Conservation (phyloP, 768 basidiomycete genomes). For the Suillus plorans region DNA sequence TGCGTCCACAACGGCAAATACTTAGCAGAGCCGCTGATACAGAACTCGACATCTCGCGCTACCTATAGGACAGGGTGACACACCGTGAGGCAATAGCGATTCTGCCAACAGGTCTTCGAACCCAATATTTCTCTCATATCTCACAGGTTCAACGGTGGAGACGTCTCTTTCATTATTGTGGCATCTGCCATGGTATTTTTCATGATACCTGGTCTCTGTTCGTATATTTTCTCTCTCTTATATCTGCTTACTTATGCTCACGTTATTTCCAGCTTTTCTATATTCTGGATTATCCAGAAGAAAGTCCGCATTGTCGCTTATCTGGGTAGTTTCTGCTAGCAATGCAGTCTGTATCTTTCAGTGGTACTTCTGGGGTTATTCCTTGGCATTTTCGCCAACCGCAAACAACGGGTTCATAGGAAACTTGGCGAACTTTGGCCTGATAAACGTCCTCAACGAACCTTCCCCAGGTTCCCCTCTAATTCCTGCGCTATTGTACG, state of each 20-base stretch:
- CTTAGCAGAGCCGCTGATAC: neutral
- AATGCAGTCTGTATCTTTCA: constrained; percentile 79
- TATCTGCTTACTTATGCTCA: constrained; percentile 2
- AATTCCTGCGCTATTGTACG: constrained; percentile 81
- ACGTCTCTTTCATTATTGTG: constrained; percentile 68
- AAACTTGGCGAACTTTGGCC: constrained; percentile 78
- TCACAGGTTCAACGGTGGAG: constrained; percentile 65
- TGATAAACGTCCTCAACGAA: constrained; percentile 65
- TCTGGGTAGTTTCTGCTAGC: constrained; percentile 71
- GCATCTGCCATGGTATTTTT: constrained; percentile 72
- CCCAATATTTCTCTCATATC: constrained; percentile 10
- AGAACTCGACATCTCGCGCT: constrained; percentile 9
- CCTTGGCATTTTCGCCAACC: constrained; percentile 76
- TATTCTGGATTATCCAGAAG: constrained; percentile 75
- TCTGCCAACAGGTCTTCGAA: neutral
- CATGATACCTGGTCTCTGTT: constrained; percentile 77
- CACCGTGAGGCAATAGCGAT: constrained; percentile 22
- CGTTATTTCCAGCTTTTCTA: constrained; percentile 52
- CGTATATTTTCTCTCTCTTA: constrained; percentile 9
- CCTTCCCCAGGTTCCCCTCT: constrained; percentile 80
- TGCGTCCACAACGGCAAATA: constrained; percentile 10
- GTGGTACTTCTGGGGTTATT: constrained; percentile 86
- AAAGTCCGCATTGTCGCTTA: constrained; percentile 67
- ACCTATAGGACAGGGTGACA: constrained; percentile 14
- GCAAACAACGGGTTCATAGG: constrained; percentile 77